These are phyloP conservation scores for Pyrenopolyporus hunteri DNA, from an alignment of 495 filamentous ascomycete species.

Conservation along the genomic window DNA sequence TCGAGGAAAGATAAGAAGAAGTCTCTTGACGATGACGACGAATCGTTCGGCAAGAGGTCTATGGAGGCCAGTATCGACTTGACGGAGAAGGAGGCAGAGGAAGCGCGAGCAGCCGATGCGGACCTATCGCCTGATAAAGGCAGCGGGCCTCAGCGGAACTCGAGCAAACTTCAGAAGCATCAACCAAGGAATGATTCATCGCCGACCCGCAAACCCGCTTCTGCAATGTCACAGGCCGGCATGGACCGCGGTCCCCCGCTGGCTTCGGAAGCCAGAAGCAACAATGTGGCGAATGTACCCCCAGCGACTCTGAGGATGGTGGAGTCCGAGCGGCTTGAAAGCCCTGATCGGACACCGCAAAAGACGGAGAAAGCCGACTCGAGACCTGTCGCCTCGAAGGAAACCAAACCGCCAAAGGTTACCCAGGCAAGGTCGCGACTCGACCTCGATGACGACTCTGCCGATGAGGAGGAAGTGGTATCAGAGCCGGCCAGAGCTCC, in stretches of 20 bases:
- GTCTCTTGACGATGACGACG: slow-evolving; percentile 70
- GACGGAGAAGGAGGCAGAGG: slow-evolving; percentile 52
- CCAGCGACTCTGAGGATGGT: slow-evolving; percentile 67
- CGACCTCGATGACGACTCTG: slow-evolving; percentile 59
- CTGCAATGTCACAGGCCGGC: slow-evolving; percentile 30
- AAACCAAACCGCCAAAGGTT: slow-evolving; percentile 56
- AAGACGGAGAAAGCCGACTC: slow-evolving; percentile 42
- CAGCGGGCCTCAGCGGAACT: slow-evolving; percentile 58
- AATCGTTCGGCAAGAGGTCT: slow-evolving; percentile 69
- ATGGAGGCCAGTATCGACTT: slow-evolving; percentile 48
- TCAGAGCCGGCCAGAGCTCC: slow-evolving; percentile 36
- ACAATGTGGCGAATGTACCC: slow-evolving; percentile 51
- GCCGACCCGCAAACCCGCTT: slow-evolving; percentile 52
- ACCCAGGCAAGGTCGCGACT: slow-evolving; percentile 56
- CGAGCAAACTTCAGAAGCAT: slow-evolving; percentile 78
- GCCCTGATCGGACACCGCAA: slow-evolving; percentile 45
- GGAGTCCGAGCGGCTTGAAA: slow-evolving; percentile 56
- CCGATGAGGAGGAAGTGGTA: slow-evolving; percentile 49
- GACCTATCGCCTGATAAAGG: slow-evolving; percentile 43
- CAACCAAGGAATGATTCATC: slow-evolving; percentile 60
- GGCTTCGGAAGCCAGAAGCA: slow-evolving; percentile 47
- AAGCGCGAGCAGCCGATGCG: slow-evolving; percentile 47
- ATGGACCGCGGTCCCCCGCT: slow-evolving; percentile 38
- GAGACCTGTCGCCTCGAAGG: slow-evolving; percentile 43
- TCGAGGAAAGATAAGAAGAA: slow-evolving; percentile 91